A percentile compares a stretch with the other conserved stretches of the same genome.
Evolutionary conservation across 352 stramenopile genomes (phyloP).

Genomic region (Aphanomyces euteiches): DNA sequence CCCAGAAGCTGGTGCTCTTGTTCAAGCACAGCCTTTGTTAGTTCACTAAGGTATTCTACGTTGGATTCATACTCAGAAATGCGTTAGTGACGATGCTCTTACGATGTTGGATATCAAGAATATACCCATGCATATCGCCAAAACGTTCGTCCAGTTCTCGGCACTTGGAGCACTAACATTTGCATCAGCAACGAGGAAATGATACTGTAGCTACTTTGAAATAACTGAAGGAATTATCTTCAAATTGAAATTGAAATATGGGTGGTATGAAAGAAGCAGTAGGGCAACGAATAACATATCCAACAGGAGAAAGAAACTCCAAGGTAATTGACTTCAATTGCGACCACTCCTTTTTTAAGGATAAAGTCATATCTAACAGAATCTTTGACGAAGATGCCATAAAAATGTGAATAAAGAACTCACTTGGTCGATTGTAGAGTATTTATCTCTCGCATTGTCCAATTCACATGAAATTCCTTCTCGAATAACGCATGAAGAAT

Average conservation of each 20-base stretch:
- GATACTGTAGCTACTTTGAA: constrained; percentile 59
- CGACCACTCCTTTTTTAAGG: constrained; percentile 72
- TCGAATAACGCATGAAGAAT: constrained; percentile 59
- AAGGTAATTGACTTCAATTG: constrained; percentile 70
- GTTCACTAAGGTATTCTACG: constrained; percentile 67
- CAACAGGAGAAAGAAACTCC: constrained; percentile 84
- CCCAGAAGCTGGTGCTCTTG: constrained; percentile 70
- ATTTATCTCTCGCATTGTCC: constrained; percentile 60
- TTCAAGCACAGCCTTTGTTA: constrained; percentile 63
- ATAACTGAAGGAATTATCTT: constrained; percentile 81
- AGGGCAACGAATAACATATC: constrained; percentile 81
- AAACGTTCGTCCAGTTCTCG: constrained; percentile 74
- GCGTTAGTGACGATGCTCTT: constrained; percentile 14
- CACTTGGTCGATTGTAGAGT: constrained; percentile 83
- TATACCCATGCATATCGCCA: constrained; percentile 83
- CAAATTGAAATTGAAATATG: constrained; percentile 84
- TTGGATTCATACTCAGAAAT: neutral
- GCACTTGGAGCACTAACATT: constrained; percentile 61
- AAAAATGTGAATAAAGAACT: neutral
- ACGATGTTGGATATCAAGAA: constrained; percentile 79
- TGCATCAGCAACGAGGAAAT: constrained; percentile 4
- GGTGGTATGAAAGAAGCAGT: constrained; percentile 50
- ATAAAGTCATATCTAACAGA: constrained; percentile 74
- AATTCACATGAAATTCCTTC: constrained; percentile 67
- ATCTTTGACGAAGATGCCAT: constrained; percentile 40